Evolutionary conservation across 73 alveolate genomes (phyloP), one percentile per base, ranked within the genome.

Genomic region (Tetrahymena borealis): DNA sequence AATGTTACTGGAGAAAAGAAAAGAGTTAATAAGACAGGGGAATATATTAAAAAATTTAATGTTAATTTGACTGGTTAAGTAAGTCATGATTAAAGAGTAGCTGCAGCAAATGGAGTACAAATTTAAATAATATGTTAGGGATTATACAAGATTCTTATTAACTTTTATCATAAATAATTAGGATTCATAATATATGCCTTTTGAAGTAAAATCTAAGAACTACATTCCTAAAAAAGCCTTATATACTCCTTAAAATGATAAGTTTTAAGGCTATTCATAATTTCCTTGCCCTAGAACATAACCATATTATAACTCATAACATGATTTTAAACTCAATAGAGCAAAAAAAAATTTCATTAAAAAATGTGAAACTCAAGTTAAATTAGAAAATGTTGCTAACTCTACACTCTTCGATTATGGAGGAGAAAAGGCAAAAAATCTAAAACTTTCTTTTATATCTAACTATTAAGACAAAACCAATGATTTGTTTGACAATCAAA

Each of bases 21-120:
- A n/a, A 79, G 91, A 32, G 91, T 93, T 35, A 93, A 93, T 85
- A 93, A 93, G 60, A 93, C 60, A 32, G 95, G 95, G 20, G 95
- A 93, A 39, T 93, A 93, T 33, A 93, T 93, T 38, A 93, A 93
- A 78, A 93, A 93, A 90, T 93, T 93, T 41, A 79, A 93, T 41
- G 91, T 93, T 4, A 92, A 93, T 40, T 90, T 93, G 39, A 93
- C 95, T 32, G 95, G 95, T 32, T 79, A 85, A 90, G 95, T 91
- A 12, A 93, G 40, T 85, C 91, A 93, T 90, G 91, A 90, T 39
- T 90, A 93, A 40, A 93, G 95, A 93, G 95, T 93, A 18, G 93
- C 90, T 3, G 43, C 40, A n/a, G 95, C 95, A 20, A 38, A 93
- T 16, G 95, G 95, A 35, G 95, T 93, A 93, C 28, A 7, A 60